phyloP scores from a whole-genome alignment of 306 rosid species.

The Lagenaria siceraria region DNA sequence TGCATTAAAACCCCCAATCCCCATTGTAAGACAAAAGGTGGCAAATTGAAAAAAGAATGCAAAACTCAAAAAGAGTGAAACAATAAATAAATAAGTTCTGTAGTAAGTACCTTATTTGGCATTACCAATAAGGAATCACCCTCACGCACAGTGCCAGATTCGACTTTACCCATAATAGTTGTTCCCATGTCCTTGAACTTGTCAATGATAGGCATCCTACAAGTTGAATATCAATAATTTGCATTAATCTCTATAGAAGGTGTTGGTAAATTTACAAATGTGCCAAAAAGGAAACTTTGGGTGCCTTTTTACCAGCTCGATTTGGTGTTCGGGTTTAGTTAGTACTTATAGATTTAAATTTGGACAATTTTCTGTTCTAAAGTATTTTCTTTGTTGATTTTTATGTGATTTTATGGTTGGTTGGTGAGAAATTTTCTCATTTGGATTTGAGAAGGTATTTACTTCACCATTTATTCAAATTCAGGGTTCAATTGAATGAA shows the following conservation, averaged over 20 bases:
- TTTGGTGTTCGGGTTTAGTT: not conserved
- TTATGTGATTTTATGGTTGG: not conserved
- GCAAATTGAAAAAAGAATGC: not conserved
- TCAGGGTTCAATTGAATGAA: not conserved
- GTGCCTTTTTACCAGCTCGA: not conserved
- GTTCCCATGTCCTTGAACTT: constrained; percentile 98
- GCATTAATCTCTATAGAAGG: not conserved
- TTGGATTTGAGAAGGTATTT: not conserved
- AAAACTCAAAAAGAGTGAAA: not conserved
- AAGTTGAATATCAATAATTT: constrained; percentile 12
- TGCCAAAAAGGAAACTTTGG: not conserved
- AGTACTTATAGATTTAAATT: not conserved
- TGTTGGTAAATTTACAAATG: not conserved
- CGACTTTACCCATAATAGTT: constrained; percentile 92
- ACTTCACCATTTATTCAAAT: not conserved
- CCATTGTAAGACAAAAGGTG: not conserved
- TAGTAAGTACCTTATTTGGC: constrained; percentile 77
- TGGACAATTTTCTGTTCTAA: not conserved
- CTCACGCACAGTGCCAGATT: constrained; percentile 69
- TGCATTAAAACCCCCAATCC: constrained; percentile 9
- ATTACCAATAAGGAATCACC: constrained; percentile 74
- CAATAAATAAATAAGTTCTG: not conserved
- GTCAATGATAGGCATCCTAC: constrained; percentile 87
- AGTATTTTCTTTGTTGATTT: not conserved
- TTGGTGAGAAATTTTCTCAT: not conserved